phyloP scores from a whole-genome alignment of 768 basidiomycete species.

The Roridomyces roridus region DNA sequence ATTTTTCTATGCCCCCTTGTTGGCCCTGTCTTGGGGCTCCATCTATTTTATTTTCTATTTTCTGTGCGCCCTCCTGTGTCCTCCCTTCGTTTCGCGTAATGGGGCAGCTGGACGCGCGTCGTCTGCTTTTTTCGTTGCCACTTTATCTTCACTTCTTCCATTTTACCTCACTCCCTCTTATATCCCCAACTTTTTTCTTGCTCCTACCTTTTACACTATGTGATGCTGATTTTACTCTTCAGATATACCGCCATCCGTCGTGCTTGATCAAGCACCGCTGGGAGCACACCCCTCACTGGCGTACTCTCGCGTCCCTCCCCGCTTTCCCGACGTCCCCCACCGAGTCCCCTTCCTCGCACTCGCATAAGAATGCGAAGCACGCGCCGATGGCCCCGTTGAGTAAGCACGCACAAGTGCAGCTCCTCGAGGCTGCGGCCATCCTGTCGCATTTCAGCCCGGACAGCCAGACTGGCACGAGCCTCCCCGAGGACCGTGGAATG shows the following conservation, averaged over 20 bases:
- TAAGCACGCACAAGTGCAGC: constrained; percentile 97
- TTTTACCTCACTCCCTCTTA: not conserved
- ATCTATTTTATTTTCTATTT: too few species aligned
- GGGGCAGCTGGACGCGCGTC: too few species aligned
- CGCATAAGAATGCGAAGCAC: constrained; percentile 6
- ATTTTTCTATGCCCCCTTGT: too few species aligned
- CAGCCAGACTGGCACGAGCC: constrained; percentile 66
- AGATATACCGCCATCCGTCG: constrained; percentile 91
- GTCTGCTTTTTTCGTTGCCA: too few species aligned
- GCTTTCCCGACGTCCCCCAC: not conserved
- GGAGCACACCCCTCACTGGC: constrained; percentile 98
- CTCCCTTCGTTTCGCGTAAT: too few species aligned
- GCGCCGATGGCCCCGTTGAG: constrained; percentile 47
- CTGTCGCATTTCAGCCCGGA: constrained; percentile 83
- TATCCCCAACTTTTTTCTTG: not conserved
- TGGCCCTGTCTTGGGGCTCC: too few species aligned
- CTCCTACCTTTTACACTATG: too few species aligned
- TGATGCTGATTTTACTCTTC: not conserved
- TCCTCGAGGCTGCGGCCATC: constrained; percentile 97
- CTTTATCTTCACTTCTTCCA: too few species aligned
- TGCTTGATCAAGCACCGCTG: constrained; percentile 98
- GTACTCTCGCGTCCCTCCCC: constrained; percentile 41
- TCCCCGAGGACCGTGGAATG: constrained; percentile 92
- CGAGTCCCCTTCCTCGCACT: constrained; percentile 64
- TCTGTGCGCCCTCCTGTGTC: too few species aligned